Conservation (phyloP, 257 asterid genomes). For the Nicotiana tomentosiformis region DNA sequence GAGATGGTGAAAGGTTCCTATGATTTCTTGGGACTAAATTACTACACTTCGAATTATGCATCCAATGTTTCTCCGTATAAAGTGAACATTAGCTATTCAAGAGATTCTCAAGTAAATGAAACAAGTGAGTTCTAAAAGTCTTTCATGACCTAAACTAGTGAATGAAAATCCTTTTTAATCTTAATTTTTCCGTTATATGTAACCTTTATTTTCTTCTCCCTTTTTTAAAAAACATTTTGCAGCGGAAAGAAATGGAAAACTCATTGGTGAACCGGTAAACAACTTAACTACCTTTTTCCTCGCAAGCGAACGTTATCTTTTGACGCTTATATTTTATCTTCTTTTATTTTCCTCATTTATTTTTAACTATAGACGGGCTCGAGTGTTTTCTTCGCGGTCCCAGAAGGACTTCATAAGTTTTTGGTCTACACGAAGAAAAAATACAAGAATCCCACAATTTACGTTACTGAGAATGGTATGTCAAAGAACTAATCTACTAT, state of each 20-base stretch:
- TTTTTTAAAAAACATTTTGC: neutral
- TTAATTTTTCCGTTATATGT: neutral
- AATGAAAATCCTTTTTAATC: too few relatives aligned
- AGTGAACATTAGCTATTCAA: conserved; percentile 1
- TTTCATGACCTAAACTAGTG: neutral
- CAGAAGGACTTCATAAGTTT: conserved; percentile 19
- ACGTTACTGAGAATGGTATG: conserved; percentile 26
- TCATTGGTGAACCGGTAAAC: conserved; percentile 11
- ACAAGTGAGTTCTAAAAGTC: conserved; percentile 10
- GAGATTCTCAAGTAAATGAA: conserved; percentile 11
- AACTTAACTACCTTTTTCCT: neutral
- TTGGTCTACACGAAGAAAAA: conserved; percentile 20
- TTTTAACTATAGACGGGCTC: conserved; percentile 17
- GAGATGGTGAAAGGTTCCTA: conserved; percentile 11
- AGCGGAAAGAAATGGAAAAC: neutral
- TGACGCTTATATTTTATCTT: too few relatives aligned
- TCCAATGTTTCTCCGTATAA: neutral
- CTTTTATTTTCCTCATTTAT: too few relatives aligned
- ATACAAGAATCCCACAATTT: conserved; percentile 20
- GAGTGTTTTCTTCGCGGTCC: conserved; percentile 3
- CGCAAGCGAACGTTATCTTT: neutral
- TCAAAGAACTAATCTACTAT: neutral
- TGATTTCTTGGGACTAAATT: conserved; percentile 26
- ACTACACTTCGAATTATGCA: conserved; percentile 17
- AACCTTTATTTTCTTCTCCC: neutral